These are phyloP conservation scores for Ilex asprella DNA, from an alignment of 257 asterid genomes.

Conservation along the genomic window DNA sequence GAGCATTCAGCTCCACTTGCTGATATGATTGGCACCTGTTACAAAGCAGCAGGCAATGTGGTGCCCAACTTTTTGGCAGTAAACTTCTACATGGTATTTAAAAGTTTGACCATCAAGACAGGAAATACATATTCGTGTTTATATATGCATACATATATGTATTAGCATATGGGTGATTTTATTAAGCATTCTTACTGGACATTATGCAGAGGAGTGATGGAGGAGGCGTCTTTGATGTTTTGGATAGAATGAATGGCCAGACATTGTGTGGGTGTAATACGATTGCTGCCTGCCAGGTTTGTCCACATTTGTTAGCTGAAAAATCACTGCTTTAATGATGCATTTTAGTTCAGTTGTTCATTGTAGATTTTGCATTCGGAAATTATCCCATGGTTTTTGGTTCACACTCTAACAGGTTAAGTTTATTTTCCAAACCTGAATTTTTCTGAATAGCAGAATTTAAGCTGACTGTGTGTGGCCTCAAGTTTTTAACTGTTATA, in stretches of 20 bases:
- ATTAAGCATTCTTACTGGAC: constrained; percentile 6
- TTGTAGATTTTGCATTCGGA: not conserved
- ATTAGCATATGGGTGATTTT: too few relatives aligned
- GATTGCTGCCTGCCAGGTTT: constrained; percentile 82
- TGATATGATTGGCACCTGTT: constrained; percentile 66
- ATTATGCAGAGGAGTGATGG: constrained; percentile 92
- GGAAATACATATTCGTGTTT: too few relatives aligned
- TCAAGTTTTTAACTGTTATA: too few relatives aligned
- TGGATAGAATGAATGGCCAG: constrained; percentile 90
- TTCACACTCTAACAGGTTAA: too few relatives aligned
- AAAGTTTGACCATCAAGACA: constrained; percentile 1
- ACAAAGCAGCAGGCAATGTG: constrained; percentile 71
- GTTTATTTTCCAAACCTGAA: too few relatives aligned
- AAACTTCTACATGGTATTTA: constrained; percentile 90
- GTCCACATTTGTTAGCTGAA: constrained; percentile 10
- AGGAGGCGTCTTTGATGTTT: constrained; percentile 79
- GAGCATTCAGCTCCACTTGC: constrained; percentile 74
- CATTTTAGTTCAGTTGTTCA: not conserved
- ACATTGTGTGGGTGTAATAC: constrained; percentile 77
- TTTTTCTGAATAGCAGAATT: too few relatives aligned
- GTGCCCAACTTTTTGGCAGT: constrained; percentile 92
- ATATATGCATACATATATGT: too few relatives aligned
- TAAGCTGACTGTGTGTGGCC: too few relatives aligned
- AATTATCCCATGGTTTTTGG: not conserved
- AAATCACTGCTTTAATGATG: not conserved